Evolutionary conservation across 306 rosid genomes (phyloP).

Genomic region (Cucumis cinereus): DNA sequence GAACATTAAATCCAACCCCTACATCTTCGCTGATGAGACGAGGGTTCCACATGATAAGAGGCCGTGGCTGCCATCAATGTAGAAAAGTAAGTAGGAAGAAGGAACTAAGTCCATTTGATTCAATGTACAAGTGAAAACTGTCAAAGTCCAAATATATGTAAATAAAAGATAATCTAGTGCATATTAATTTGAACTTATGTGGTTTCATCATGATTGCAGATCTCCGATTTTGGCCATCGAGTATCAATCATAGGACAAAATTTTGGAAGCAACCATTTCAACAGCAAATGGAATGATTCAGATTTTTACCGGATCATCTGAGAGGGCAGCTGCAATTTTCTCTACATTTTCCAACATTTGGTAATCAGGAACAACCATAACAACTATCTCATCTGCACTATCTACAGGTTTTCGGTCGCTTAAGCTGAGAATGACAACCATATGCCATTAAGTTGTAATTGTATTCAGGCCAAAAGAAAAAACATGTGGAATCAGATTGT

Average conservation of each 20-base stretch:
- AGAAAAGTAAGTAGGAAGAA: slow-evolving; percentile 3
- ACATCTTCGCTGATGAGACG: slow-evolving; percentile 85
- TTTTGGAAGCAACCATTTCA: neutral
- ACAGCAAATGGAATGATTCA: slow-evolving; percentile 11
- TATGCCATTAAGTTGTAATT: neutral
- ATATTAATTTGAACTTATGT: neutral
- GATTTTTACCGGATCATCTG: slow-evolving; percentile 58
- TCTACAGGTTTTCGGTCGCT: slow-evolving; percentile 78
- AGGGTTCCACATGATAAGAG: slow-evolving; percentile 98
- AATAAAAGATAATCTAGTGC: neutral
- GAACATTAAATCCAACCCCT: slow-evolving; percentile 85
- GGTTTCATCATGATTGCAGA: neutral
- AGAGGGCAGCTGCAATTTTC: slow-evolving; percentile 71
- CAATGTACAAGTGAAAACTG: neutral
- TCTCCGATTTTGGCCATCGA: neutral
- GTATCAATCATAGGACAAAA: neutral
- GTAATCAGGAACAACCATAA: slow-evolving; percentile 90
- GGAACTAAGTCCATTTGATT: neutral
- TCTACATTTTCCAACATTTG: slow-evolving; percentile 89
- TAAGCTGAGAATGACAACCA: slow-evolving; percentile 44
- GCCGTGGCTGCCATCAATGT: slow-evolving; percentile 50
- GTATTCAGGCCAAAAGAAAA: neutral
- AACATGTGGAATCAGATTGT: neutral
- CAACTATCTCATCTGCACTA: slow-evolving; percentile 81
- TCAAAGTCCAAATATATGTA: neutral